Percentiles rank a stretch among this genome's conserved stretches.
Evolutionary conservation across 345 rosid species (phyloP).

Genomic region (Gossypium longicalyx): DNA sequence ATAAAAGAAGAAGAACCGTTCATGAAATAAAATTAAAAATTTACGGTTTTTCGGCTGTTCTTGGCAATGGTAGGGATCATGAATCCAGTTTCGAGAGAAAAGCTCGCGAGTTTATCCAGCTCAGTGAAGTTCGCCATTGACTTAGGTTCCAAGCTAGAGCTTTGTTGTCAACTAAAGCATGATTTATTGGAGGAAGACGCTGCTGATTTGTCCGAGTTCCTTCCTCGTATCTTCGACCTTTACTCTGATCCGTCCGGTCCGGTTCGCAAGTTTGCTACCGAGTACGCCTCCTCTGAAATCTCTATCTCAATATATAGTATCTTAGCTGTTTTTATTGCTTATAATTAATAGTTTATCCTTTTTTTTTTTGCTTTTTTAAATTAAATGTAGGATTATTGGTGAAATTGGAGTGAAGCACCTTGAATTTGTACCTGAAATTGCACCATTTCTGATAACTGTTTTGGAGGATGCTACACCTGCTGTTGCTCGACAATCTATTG

Average conservation of each 20-base stretch:
- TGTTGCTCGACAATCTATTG: constrained; percentile 77
- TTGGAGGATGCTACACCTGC: constrained; percentile 77
- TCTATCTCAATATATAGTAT: background rate
- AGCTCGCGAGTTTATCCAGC: constrained; percentile 44
- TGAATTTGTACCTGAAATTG: constrained; percentile 70
- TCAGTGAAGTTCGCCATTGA: constrained; percentile 57
- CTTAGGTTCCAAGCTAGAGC: constrained; percentile 62
- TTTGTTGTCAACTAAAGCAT: constrained; percentile 50
- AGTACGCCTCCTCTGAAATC: constrained; percentile 38
- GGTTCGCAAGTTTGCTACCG: constrained; percentile 71
- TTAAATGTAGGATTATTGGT: constrained; percentile 64
- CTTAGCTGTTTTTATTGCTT: background rate
- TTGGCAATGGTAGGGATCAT: constrained; percentile 47
- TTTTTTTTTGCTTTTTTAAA: background rate
- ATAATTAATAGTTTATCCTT: background rate
- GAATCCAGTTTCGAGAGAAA: constrained; percentile 47
- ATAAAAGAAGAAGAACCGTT: background rate
- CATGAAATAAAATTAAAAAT: background rate
- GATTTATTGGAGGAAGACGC: constrained; percentile 41
- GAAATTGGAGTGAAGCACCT: constrained; percentile 69
- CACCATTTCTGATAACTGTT: constrained; percentile 62
- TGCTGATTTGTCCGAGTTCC: constrained; percentile 46
- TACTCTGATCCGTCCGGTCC: constrained; percentile 58
- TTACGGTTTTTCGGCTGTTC: background rate
- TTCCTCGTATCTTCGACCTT: constrained; percentile 71